Evolutionary conservation across 495 filamentous ascomycete species (phyloP).

Genomic region (Hyaloscypha variabilis): DNA sequence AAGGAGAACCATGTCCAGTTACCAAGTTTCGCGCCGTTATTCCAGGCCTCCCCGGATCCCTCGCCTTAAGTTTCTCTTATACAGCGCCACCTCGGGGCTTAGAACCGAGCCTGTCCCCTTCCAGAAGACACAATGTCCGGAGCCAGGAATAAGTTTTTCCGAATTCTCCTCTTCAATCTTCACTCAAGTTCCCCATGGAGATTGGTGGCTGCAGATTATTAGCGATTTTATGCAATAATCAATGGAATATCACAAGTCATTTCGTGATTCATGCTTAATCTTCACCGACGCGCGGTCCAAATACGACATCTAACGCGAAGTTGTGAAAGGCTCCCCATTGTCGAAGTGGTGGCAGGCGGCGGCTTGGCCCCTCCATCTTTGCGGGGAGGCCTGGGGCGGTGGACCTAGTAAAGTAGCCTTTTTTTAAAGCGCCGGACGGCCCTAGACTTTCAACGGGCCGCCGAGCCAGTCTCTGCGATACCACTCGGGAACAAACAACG

Average conservation of each 20-base stretch:
- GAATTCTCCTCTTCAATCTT: not conserved
- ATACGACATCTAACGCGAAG: too few relatives aligned
- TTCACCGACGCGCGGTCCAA: too few relatives aligned
- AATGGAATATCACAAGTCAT: too few relatives aligned
- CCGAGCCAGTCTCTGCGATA: not conserved
- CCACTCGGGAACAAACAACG: not conserved
- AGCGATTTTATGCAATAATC: too few relatives aligned
- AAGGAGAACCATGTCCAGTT: not conserved
- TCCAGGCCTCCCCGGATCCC: not conserved
- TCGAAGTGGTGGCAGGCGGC: too few relatives aligned
- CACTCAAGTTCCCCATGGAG: not conserved
- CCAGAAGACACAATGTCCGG: not conserved
- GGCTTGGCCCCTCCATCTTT: not conserved
- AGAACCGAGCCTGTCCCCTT: not conserved
- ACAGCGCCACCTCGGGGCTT: not conserved
- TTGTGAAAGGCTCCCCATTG: too few relatives aligned
- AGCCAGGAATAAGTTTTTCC: not conserved
- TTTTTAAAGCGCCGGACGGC: not conserved
- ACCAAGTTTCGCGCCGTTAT: not conserved
- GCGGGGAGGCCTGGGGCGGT: not conserved
- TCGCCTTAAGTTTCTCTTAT: not conserved
- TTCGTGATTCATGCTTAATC: too few relatives aligned
- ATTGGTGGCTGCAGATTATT: not conserved
- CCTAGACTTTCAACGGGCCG: not conserved
- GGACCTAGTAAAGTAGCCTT: not conserved